Conservation (phyloP, 2,329 filamentous ascomycete species). For the Trichoderma endophyticum region DNA sequence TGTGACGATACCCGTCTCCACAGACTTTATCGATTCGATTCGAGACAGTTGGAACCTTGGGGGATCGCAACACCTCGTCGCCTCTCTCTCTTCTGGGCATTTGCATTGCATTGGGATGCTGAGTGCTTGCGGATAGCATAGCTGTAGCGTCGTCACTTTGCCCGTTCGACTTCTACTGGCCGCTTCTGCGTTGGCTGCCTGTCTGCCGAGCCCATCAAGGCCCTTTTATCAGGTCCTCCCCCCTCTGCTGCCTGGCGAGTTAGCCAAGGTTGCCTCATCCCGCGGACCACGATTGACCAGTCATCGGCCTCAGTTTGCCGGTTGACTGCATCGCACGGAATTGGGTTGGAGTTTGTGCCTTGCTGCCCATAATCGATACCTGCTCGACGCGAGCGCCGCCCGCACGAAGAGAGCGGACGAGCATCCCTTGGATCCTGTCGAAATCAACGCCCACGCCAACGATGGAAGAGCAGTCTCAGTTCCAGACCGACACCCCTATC, state of each 20-base stretch:
- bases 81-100: neutral
- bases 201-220: slow-evolving; percentile 15
- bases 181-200: slow-evolving; percentile 3
- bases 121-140: slow-evolving; percentile 4
- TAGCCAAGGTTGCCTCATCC: slow-evolving; percentile 14
- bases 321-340: slow-evolving; percentile 8
- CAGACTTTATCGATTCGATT: slow-evolving; percentile 19
- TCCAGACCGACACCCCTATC: slow-evolving; percentile 32
- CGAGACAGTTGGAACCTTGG: neutral
- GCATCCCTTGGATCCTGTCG: neutral
- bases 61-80: neutral
- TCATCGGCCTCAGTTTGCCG: slow-evolving; percentile 12
- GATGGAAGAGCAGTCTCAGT: slow-evolving; percentile 37
- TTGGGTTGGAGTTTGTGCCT: slow-evolving; percentile 8
- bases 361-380: neutral
- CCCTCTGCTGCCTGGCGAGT: slow-evolving; percentile 16
- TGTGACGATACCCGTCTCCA: slow-evolving; percentile 21
- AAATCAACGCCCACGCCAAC: slow-evolving; percentile 22
- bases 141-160: neutral
- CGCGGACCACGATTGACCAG: slow-evolving; percentile 16
- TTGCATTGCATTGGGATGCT: neutral
- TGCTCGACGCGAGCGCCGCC: neutral
- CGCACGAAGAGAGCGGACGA: slow-evolving; percentile 8
- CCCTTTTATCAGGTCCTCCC: neutral
- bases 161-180: neutral